These are phyloP conservation scores for Boletus reticulatus DNA, from an alignment of 768 basidiomycete species.

Conservation along the genomic window DNA sequence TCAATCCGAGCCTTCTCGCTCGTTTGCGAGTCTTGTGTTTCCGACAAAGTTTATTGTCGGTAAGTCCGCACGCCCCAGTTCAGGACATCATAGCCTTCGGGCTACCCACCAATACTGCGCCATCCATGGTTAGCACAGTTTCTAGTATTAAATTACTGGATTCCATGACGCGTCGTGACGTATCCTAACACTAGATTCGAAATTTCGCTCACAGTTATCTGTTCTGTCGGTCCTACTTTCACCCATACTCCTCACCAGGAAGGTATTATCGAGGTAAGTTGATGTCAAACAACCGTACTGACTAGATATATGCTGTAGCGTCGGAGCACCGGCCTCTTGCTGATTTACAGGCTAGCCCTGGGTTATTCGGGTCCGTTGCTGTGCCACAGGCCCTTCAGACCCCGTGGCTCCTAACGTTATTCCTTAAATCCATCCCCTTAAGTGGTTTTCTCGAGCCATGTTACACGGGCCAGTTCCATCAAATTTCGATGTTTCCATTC, in stretches of 20 bases:
- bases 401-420: background rate
- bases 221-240: background rate
- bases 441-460: background rate
- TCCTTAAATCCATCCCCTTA: background rate
- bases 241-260: background rate
- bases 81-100: too few species aligned
- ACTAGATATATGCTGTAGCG: background rate
- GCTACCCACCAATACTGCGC: too few species aligned
- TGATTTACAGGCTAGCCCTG: background rate
- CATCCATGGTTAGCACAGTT: too few species aligned
- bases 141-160: too few species aligned
- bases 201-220: background rate
- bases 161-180: too few species aligned
- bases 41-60: too few species aligned
- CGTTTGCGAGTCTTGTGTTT: too few species aligned
- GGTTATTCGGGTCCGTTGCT: background rate
- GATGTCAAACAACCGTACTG: background rate
- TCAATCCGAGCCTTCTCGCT: too few species aligned
- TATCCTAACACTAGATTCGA: background rate
- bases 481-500: background rate
- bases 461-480: background rate
- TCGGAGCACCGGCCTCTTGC: background rate
- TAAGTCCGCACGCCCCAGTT: background rate
- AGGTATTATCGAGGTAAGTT: too few species aligned
- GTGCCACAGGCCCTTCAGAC: background rate